Conservation (phyloP, 129 eudicot species). For the Escallonia herrerae region DNA sequence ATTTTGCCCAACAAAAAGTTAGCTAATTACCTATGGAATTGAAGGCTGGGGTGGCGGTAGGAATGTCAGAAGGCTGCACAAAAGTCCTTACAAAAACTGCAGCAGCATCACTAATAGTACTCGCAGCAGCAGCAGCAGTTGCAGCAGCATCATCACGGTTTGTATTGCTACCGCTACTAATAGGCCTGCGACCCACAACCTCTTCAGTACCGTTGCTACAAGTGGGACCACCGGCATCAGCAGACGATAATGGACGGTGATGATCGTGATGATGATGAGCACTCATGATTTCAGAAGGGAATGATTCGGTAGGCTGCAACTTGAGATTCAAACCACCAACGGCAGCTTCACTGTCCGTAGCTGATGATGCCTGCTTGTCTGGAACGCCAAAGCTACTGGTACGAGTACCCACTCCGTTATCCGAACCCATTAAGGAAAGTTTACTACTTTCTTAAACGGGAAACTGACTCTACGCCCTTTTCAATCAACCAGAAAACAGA, state of each 20-base stretch:
- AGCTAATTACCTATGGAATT: conserved; percentile 41
- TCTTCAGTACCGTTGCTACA: conserved; percentile 21
- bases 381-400: conserved; percentile 5
- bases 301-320: conserved; percentile 13
- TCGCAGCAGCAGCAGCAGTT: conserved; percentile 7
- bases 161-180: conserved; percentile 2
- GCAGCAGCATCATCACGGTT: too few relatives aligned
- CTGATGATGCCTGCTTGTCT: conserved; percentile 7
- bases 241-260: conserved; percentile 21
- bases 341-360: neutral
- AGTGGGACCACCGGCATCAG: conserved; percentile 26
- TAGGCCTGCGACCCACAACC: conserved; percentile 6
- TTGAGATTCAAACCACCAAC: conserved; percentile 11
- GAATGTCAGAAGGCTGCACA: conserved; percentile 49
- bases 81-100: conserved; percentile 1
- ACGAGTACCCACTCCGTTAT: neutral
- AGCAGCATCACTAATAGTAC: too few relatives aligned
- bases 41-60: conserved; percentile 22
- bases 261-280: conserved; percentile 1
- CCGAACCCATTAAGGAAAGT: neutral
- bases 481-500: too few relatives aligned
- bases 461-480: too few relatives aligned
- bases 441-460: neutral
- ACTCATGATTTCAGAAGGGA: conserved; percentile 2
- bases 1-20: neutral